Evolutionary conservation across 495 filamentous ascomycete species (phyloP).

Genomic region (Haplographium delicatum): DNA sequence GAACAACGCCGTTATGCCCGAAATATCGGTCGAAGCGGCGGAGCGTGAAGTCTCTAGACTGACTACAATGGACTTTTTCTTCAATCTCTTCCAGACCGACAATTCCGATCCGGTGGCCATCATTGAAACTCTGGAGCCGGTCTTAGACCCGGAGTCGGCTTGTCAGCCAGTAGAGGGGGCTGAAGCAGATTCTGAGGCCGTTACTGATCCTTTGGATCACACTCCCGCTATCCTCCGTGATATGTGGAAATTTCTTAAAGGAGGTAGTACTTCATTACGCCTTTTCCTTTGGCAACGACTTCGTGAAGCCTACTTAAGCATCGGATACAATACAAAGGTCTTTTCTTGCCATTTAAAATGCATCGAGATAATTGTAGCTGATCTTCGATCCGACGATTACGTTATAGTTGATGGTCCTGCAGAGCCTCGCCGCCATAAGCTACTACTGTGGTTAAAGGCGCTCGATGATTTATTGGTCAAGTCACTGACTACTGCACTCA

Average conservation of each 20-base stretch:
- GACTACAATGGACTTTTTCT: constrained; percentile 94
- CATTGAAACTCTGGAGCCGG: constrained; percentile 88
- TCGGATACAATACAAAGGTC: constrained; percentile 78
- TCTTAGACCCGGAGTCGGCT: constrained; percentile 70
- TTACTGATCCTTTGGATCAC: constrained; percentile 29
- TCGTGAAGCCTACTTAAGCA: constrained; percentile 76
- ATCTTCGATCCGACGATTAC: constrained; percentile 63
- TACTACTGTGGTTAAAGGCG: constrained; percentile 70
- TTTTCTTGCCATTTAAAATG: constrained; percentile 79
- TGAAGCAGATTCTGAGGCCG: constrained; percentile 6
- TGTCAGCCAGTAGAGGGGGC: constrained; percentile 19
- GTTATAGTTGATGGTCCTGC: constrained; percentile 47
- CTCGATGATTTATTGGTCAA: constrained; percentile 70
- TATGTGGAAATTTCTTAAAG: constrained; percentile 77
- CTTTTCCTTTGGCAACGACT: constrained; percentile 85
- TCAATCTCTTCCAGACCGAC: constrained; percentile 67
- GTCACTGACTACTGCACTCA: constrained; percentile 57
- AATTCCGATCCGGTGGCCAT: constrained; percentile 67
- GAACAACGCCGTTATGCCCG: constrained; percentile 85
- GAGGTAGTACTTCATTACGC: constrained; percentile 72
- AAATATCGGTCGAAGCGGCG: constrained; percentile 73
- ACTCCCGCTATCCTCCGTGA: constrained; percentile 53
- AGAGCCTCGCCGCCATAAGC: constrained; percentile 57
- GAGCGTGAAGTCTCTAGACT: constrained; percentile 87
- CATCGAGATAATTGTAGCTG: constrained; percentile 72